Percentiles rank a stretch among this genome's conserved stretches.
Conservation (phyloP, 2,329 filamentous ascomycete species). For the Metarhizium album region DNA sequence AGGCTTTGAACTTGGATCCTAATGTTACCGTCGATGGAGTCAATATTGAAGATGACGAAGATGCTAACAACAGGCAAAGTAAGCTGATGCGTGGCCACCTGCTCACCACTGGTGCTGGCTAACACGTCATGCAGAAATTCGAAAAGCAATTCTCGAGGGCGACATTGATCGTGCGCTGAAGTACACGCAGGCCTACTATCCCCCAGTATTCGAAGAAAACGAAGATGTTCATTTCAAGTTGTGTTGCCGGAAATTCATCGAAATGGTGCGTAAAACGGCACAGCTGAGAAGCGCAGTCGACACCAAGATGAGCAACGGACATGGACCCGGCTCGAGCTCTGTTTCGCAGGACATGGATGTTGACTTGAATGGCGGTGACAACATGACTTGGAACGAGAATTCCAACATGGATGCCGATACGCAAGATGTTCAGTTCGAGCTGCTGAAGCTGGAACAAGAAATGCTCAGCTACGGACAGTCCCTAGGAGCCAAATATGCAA, state of each 20-base stretch:
- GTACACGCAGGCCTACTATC: conserved; percentile 67
- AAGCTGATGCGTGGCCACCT: conserved; percentile 19
- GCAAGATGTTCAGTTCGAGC: conserved; percentile 21
- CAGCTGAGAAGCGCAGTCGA: conserved; percentile 46
- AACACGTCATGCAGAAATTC: conserved; percentile 52
- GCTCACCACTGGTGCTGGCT: neutral
- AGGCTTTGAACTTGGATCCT: conserved; percentile 52
- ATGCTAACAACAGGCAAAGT: conserved; percentile 83
- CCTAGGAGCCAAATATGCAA: conserved; percentile 65
- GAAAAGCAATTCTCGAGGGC: conserved; percentile 76
- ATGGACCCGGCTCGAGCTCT: conserved; percentile 25
- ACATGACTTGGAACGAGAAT: conserved; percentile 28
- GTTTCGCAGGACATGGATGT: conserved; percentile 42
- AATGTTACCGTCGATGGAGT: conserved; percentile 43
- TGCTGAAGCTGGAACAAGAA: conserved; percentile 47
- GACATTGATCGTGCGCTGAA: conserved; percentile 88
- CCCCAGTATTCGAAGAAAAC: conserved; percentile 67
- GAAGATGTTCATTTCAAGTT: conserved; percentile 80
- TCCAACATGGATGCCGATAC: conserved; percentile 44
- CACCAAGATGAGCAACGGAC: conserved; percentile 31
- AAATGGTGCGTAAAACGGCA: conserved; percentile 73
- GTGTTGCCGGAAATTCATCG: conserved; percentile 84
- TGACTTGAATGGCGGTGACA: conserved; percentile 37
- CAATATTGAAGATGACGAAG: conserved; percentile 67
- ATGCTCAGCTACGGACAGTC: conserved; percentile 72